These are phyloP conservation scores for Saraca asoca DNA, from an alignment of 331 rosid genomes.

Conservation along the genomic window DNA sequence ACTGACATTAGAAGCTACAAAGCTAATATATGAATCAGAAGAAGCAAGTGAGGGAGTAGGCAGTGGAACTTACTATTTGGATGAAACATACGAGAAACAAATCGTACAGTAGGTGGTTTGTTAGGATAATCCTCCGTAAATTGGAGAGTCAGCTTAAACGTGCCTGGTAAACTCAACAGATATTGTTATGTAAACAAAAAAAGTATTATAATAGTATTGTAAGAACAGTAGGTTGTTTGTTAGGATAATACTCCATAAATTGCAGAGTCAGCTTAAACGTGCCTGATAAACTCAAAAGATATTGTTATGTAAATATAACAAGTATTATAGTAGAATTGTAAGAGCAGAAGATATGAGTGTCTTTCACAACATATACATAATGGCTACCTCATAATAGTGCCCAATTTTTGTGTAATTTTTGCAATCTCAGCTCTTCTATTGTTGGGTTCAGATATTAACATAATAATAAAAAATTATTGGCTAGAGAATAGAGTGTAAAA, in stretches of 20 bases:
- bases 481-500: background rate
- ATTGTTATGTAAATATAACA: slow-evolving; percentile 19
- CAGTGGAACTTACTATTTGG: slow-evolving; percentile 88
- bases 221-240: slow-evolving; percentile 88
- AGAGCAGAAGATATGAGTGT: background rate
- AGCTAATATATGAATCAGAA: slow-evolving; percentile 11
- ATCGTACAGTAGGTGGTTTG: slow-evolving; percentile 94
- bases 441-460: too few relatives aligned
- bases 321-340: background rate
- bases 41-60: slow-evolving; percentile 4
- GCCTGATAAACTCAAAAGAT: slow-evolving; percentile 50
- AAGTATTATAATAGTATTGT: slow-evolving; percentile 7
- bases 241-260: slow-evolving; percentile 83
- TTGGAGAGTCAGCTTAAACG: too few relatives aligned
- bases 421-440: background rate
- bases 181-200: slow-evolving; percentile 32
- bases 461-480: too few relatives aligned
- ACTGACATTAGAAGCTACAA: slow-evolving; percentile 25
- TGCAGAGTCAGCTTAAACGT: slow-evolving; percentile 89
- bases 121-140: slow-evolving; percentile 97
- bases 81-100: slow-evolving; percentile 97
- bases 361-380: too few relatives aligned
- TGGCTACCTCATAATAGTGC: too few relatives aligned
- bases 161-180: slow-evolving; percentile 65
- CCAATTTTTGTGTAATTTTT: background rate